phyloP scores from a whole-genome alignment of 2,329 filamentous ascomycete genomes.

The Fusarium pseudoanthophilum region DNA sequence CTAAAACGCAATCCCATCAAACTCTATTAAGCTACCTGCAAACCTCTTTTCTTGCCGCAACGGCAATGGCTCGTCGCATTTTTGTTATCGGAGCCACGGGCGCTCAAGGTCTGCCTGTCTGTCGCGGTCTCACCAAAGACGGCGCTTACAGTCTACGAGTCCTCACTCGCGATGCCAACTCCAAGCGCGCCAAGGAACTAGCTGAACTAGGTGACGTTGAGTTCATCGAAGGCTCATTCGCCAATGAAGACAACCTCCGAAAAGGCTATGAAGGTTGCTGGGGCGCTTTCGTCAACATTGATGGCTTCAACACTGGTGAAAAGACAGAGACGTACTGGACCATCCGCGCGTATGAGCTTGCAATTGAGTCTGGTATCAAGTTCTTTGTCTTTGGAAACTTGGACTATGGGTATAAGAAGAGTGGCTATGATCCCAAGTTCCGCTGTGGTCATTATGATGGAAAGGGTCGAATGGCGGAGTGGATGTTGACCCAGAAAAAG shows the following conservation, averaged over 20 bases:
- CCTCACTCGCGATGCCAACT: slow-evolving; percentile 8
- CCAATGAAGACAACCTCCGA: slow-evolving; percentile 3
- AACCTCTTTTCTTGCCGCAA: accelerated
- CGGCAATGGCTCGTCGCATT: background rate
- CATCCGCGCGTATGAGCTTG: background rate
- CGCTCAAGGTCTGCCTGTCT: slow-evolving; percentile 19
- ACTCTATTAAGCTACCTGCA: accelerated
- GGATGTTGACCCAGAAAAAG: slow-evolving; percentile 53
- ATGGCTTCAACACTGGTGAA: slow-evolving; percentile 21
- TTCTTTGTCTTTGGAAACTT: slow-evolving; percentile 61
- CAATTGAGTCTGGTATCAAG: slow-evolving; percentile 40
- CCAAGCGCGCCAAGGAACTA: background rate
- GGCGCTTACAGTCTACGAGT: slow-evolving; percentile 8
- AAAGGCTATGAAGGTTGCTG: background rate
- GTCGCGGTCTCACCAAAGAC: slow-evolving; percentile 5
- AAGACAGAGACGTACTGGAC: slow-evolving; percentile 30
- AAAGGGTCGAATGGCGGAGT: slow-evolving; percentile 58
- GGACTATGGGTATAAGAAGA: slow-evolving; percentile 60
- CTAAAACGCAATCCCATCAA: accelerated
- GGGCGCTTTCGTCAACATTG: slow-evolving; percentile 23
- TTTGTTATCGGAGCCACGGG: slow-evolving; percentile 20
- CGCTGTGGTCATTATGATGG: slow-evolving; percentile 61
- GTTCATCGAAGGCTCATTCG: slow-evolving; percentile 8
- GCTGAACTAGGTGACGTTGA: background rate
- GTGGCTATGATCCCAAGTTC: slow-evolving; percentile 57